phyloP scores from a whole-genome alignment of 73 alveolate genomes.

The Effrenium voratum region DNA sequence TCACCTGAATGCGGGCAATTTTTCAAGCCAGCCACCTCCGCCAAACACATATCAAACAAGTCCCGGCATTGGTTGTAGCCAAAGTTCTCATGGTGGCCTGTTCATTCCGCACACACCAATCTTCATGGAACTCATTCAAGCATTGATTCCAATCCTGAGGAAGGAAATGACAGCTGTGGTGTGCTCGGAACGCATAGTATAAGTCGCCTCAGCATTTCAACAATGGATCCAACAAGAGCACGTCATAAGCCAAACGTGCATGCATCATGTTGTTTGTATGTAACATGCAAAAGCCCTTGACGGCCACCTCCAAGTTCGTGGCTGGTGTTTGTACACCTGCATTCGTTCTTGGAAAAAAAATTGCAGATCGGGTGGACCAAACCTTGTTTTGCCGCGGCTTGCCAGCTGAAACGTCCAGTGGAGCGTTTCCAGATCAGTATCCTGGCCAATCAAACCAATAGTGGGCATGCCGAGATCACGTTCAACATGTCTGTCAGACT shows the following conservation, averaged over 20 bases:
- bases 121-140: neutral
- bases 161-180: constrained; percentile 54
- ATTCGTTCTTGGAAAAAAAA: too few relatives aligned
- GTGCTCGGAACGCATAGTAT: constrained; percentile 78
- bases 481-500: neutral
- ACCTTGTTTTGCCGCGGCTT: constrained; percentile 80
- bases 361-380: too few relatives aligned
- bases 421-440: constrained; percentile 24
- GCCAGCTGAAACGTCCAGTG: constrained; percentile 82
- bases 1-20: neutral
- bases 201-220: neutral
- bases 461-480: neutral
- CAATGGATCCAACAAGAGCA: too few relatives aligned
- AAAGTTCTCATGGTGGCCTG: constrained; percentile 72
- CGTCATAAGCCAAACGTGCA: too few relatives aligned
- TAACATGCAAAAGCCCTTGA: neutral
- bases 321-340: constrained; percentile 76
- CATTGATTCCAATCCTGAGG: constrained; percentile 46
- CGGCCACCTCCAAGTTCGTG: neutral
- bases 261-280: too few relatives aligned
- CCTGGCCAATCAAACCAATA: neutral
- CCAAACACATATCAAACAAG: neutral
- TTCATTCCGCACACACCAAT: neutral
- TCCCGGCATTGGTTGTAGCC: constrained; percentile 61
- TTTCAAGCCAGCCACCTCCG: neutral